These are phyloP conservation scores for Fusarium agapanthi DNA, from an alignment of 2,329 filamentous ascomycete genomes.

Conservation along the genomic window DNA sequence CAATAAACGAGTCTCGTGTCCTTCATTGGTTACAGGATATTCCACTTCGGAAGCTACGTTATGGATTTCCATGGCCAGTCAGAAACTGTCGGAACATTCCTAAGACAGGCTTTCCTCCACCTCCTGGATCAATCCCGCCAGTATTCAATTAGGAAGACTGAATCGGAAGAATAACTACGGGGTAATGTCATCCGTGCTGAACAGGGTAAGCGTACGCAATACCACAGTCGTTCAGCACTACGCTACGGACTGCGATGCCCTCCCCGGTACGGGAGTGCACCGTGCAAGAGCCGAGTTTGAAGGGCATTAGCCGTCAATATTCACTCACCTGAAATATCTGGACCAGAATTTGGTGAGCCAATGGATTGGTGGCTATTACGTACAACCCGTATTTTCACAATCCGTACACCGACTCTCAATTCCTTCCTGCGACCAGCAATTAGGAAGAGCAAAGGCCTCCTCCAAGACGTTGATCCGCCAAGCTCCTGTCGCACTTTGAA, in stretches of 20 bases:
- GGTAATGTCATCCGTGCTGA: not conserved
- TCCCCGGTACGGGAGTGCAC: not conserved
- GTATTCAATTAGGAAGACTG: not conserved
- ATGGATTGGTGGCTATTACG: not conserved
- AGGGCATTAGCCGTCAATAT: too few relatives aligned
- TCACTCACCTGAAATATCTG: not conserved
- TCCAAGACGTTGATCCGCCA: not conserved
- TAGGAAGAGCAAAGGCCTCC: not conserved
- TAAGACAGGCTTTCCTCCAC: not conserved
- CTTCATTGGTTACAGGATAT: not conserved
- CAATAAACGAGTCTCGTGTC: too few relatives aligned
- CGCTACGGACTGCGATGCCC: not conserved
- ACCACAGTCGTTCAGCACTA: not conserved
- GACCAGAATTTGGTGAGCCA: not conserved
- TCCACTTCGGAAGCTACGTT: not conserved
- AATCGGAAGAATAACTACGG: not conserved
- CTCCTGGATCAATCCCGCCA: not conserved
- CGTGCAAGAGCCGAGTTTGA: not conserved
- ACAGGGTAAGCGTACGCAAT: not conserved
- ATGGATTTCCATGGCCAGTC: not conserved
- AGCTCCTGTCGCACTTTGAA: not conserved
- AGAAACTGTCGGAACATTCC: not conserved
- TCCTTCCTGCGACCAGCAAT: too few relatives aligned
- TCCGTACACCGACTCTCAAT: not conserved
- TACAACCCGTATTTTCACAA: not conserved